Evolutionary conservation across 129 eudicot species (phyloP).

Genomic region (Chrysanthemum seticuspe): DNA sequence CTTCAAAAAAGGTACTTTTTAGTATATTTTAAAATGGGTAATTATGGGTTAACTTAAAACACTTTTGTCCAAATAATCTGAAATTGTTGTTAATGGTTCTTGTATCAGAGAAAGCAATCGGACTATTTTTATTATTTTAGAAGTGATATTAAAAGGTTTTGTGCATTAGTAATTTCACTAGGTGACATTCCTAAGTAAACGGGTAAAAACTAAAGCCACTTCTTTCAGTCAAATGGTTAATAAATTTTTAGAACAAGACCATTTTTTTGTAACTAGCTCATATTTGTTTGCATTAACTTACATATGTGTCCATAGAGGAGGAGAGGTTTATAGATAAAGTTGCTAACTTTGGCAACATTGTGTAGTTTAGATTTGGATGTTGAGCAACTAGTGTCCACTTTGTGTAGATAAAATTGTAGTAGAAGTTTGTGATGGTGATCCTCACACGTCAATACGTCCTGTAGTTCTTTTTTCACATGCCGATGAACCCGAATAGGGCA

Average conservation of each 20-base stretch:
- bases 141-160: too few species aligned
- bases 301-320: slow-evolving; percentile 38
- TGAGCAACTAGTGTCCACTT: slow-evolving; percentile 63
- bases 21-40: background rate
- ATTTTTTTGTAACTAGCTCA: too few species aligned
- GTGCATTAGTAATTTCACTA: too few species aligned
- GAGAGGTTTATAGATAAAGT: slow-evolving; percentile 52
- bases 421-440: slow-evolving; percentile 54
- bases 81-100: too few species aligned
- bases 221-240: background rate
- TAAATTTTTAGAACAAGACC: too few species aligned
- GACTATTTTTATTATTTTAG: too few species aligned
- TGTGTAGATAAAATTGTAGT: slow-evolving; percentile 43
- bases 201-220: too few species aligned
- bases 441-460: slow-evolving; percentile 52
- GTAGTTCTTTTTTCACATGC: slow-evolving; percentile 62
- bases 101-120: too few species aligned
- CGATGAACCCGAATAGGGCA: slow-evolving; percentile 63
- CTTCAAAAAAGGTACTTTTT: background rate
- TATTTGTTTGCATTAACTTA: slow-evolving; percentile 24
- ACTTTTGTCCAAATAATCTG: too few species aligned
- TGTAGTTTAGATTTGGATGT: slow-evolving; percentile 63
- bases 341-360: slow-evolving; percentile 39
- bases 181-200: too few species aligned
- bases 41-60: background rate